Evolutionary conservation across 208 protist genomes (phyloP).

Genomic region (Trypanosoma avium): DNA sequence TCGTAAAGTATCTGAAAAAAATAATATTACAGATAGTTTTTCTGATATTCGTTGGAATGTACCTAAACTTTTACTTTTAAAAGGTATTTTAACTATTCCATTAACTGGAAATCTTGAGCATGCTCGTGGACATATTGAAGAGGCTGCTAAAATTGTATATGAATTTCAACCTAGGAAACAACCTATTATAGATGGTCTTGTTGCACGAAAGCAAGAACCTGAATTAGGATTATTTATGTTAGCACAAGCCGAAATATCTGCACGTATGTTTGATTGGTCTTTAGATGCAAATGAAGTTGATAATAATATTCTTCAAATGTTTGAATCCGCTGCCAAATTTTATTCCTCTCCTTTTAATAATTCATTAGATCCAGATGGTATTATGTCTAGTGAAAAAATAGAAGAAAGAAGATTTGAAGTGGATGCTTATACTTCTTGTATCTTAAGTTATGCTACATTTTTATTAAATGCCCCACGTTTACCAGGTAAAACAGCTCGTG

Average conservation of each 20-base stretch:
- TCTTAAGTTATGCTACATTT: conserved; percentile 69
- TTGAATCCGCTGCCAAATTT: conserved; percentile 53
- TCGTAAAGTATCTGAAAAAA: conserved; percentile 29
- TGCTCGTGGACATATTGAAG: conserved; percentile 43
- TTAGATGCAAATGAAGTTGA: conserved; percentile 40
- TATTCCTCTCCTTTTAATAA: conserved; percentile 69
- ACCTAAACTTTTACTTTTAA: conserved; percentile 78
- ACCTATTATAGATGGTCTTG: conserved; percentile 55
- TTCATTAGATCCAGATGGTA: conserved; percentile 67
- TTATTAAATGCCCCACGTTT: conserved; percentile 57
- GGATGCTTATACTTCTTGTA: conserved; percentile 63
- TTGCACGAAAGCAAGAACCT: conserved; percentile 43
- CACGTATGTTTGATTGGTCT: conserved; percentile 71
- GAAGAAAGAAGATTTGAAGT: conserved; percentile 39
- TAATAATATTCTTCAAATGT: conserved; percentile 35
- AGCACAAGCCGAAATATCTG: conserved; percentile 58
- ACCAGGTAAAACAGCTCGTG: conserved; percentile 38
- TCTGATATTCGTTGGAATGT: conserved; percentile 62
- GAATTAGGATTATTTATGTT: conserved; percentile 79
- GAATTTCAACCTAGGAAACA: conserved; percentile 37
- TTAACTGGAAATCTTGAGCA: conserved; percentile 66
- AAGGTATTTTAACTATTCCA: conserved; percentile 66
- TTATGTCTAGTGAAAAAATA: conserved; percentile 55
- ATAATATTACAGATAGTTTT: conserved; percentile 27
- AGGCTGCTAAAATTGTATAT: conserved; percentile 57